A percentile compares a stretch with the other conserved stretches of the same genome.
Conservation (phyloP, 352 stramenopile species). For the Pythium aquatile region DNA sequence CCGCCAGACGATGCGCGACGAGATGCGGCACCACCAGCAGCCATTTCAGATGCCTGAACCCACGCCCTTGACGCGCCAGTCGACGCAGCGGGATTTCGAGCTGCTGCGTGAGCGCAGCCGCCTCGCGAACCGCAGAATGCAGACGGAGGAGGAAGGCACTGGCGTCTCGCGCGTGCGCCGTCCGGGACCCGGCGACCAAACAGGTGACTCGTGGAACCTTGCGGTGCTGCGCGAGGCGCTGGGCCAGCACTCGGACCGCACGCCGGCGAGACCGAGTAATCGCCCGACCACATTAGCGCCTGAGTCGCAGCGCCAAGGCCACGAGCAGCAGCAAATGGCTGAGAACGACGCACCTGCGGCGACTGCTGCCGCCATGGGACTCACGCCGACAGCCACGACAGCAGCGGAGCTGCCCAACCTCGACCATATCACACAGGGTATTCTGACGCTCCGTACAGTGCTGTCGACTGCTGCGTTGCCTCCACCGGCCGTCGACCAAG, state of each 20-base stretch:
- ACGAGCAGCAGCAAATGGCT: constrained; percentile 26
- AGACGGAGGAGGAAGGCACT: background rate
- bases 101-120: background rate
- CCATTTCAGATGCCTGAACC: background rate
- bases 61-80: background rate
- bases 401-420: constrained; percentile 23
- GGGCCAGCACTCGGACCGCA: constrained; percentile 19
- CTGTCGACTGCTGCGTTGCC: constrained; percentile 25
- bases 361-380: constrained; percentile 18
- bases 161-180: constrained; percentile 12
- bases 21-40: background rate
- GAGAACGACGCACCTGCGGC: constrained; percentile 13
- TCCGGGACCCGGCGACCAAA: constrained; percentile 26
- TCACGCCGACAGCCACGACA: constrained; percentile 1
- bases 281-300: background rate
- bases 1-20: constrained; percentile 21
- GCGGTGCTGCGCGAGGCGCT: constrained; percentile 56
- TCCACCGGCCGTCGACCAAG: background rate
- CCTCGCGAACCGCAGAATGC: background rate
- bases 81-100: background rate
- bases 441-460: constrained; percentile 31
- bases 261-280: constrained; percentile 18
- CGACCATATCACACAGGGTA: constrained; percentile 31
- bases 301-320: constrained; percentile 14
- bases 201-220: constrained; percentile 60